These are phyloP conservation scores for Cardamine chenopodiifolia DNA, from an alignment of 345 rosid genomes.

Conservation along the genomic window DNA sequence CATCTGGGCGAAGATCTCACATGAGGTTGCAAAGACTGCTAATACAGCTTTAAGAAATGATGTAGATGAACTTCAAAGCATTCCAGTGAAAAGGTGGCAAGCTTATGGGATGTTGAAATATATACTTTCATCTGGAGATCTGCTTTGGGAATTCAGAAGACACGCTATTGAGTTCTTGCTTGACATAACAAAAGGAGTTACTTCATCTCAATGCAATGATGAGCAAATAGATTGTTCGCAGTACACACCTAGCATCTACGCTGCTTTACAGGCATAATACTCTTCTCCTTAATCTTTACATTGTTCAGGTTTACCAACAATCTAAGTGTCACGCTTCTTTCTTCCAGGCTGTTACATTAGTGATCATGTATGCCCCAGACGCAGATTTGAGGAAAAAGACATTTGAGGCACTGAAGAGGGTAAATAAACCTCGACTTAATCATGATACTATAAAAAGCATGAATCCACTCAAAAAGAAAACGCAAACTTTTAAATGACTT, in stretches of 20 bases:
- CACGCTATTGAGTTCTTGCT: conserved; percentile 69
- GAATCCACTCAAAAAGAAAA: neutral
- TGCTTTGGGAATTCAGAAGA: conserved; percentile 72
- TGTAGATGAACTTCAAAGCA: conserved; percentile 57
- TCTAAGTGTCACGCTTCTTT: conserved; percentile 22
- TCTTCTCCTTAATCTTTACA: conserved; percentile 21
- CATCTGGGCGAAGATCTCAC: conserved; percentile 55
- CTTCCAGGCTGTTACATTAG: conserved; percentile 60
- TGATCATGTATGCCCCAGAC: conserved; percentile 59
- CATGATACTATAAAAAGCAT: neutral
- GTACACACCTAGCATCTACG: conserved; percentile 61
- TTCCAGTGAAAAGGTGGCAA: conserved; percentile 72
- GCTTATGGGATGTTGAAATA: conserved; percentile 75
- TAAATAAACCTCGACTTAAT: conserved; percentile 34
- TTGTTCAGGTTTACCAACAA: conserved; percentile 9
- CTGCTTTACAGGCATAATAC: conserved; percentile 66
- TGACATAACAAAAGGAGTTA: conserved; percentile 54
- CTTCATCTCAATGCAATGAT: conserved; percentile 41
- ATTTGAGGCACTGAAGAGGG: conserved; percentile 75
- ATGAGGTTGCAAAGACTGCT: conserved; percentile 55
- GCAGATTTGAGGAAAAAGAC: conserved; percentile 65
- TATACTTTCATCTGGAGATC: conserved; percentile 55
- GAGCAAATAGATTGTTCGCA: conserved; percentile 53
- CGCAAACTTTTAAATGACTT: neutral
- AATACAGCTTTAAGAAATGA: conserved; percentile 48